Percentiles rank a stretch among this genome's conserved stretches.
Conservation (phyloP, 1,284 basidiomycete genomes). For the Trichosporon sp. region DNA sequence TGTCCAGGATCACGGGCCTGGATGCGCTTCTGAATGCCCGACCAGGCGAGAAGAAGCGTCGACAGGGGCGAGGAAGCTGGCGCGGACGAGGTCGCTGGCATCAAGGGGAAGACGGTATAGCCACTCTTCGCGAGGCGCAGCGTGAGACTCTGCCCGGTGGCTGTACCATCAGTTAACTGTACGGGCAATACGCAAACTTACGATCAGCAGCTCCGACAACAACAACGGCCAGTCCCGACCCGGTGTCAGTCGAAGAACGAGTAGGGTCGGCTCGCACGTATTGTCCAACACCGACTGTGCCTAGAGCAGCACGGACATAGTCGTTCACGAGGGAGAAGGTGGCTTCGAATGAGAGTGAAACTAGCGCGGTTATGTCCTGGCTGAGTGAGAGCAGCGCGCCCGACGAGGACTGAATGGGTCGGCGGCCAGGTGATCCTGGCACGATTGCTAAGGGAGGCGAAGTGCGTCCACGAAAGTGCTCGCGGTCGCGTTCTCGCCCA, state of each 20-base stretch:
- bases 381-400: conserved; percentile 32
- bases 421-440: conserved; percentile 4
- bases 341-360: conserved; percentile 37
- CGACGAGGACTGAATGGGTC: conserved; percentile 9
- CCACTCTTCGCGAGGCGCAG: conserved; percentile 41
- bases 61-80: conserved; percentile 30
- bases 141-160: conserved; percentile 38
- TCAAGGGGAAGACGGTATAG: conserved; percentile 44
- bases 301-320: conserved; percentile 24
- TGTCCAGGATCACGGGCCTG: conserved; percentile 30
- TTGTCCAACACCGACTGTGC: conserved; percentile 27
- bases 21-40: conserved; percentile 36
- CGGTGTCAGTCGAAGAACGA: conserved; percentile 17
- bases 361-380: conserved; percentile 41
- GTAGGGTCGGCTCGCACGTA: conserved; percentile 9
- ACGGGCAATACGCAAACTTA: conserved; percentile 17
- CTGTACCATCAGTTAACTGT: conserved; percentile 21
- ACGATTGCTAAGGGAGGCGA: conserved; percentile 5
- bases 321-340: conserved; percentile 32
- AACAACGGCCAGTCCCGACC: conserved; percentile 36
- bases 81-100: conserved; percentile 23
- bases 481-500: conserved; percentile 15
- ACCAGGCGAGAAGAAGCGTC: conserved; percentile 38
- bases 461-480: neutral
- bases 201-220: conserved; percentile 39